Conservation (phyloP, 768 basidiomycete species). For the Hygrophoropsis aurantiaca region DNA sequence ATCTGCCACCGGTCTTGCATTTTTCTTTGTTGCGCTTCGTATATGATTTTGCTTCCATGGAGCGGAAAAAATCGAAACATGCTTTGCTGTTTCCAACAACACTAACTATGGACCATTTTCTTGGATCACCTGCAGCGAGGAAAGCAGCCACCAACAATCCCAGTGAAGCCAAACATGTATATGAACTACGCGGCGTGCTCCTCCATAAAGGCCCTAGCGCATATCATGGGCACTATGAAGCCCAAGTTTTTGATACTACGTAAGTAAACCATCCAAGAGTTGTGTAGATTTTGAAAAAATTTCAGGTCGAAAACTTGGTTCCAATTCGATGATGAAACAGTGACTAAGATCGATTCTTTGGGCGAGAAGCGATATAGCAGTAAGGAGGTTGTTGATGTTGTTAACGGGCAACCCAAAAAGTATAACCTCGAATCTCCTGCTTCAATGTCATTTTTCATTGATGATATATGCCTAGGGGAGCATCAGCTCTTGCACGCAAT, state of each 20-base stretch:
- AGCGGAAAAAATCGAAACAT: slow-evolving; percentile 87
- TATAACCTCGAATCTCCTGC: slow-evolving; percentile 18
- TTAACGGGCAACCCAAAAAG: slow-evolving; percentile 26
- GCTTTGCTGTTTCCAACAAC: slow-evolving; percentile 71
- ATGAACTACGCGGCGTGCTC: slow-evolving; percentile 83
- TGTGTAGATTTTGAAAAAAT: neutral
- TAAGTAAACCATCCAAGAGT: slow-evolving; percentile 32
- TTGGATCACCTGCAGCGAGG: slow-evolving; percentile 34
- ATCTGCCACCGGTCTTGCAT: slow-evolving; percentile 85
- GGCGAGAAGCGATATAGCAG: slow-evolving; percentile 41
- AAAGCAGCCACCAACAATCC: slow-evolving; percentile 14
- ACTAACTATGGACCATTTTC: slow-evolving; percentile 72
- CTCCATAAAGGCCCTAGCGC: slow-evolving; percentile 92
- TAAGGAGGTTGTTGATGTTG: slow-evolving; percentile 29
- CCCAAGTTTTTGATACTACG: slow-evolving; percentile 75
- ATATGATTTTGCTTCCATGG: slow-evolving; percentile 74
- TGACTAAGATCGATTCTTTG: slow-evolving; percentile 60
- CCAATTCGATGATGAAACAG: slow-evolving; percentile 88
- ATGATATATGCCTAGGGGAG: slow-evolving; percentile 16
- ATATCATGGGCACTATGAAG: slow-evolving; percentile 88
- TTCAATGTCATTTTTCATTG: neutral
- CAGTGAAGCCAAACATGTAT: slow-evolving; percentile 39
- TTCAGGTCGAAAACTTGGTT: slow-evolving; percentile 75
- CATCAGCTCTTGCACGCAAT: slow-evolving; percentile 32
- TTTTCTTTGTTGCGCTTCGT: slow-evolving; percentile 93